Percentiles rank a stretch among this genome's conserved stretches.
phyloP scores from a whole-genome alignment of 2,329 filamentous ascomycete species.

The Monosporascus sp. region DNA sequence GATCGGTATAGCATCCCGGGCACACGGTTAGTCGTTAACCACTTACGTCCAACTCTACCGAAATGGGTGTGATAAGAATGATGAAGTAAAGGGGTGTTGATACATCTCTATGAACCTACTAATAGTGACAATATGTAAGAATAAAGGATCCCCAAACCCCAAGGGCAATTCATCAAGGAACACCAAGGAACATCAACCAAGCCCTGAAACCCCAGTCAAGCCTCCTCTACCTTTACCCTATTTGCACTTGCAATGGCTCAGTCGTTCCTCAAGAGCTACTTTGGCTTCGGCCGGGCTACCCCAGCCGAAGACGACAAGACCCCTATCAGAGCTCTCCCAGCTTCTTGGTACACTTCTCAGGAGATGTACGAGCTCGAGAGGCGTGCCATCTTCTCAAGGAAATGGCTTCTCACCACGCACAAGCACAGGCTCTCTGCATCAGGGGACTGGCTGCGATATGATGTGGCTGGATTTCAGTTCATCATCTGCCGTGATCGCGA shows the following conservation, averaged over 20 bases:
- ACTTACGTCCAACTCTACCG: background rate
- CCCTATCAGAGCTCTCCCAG: conserved; percentile 34
- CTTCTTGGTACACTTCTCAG: conserved; percentile 46
- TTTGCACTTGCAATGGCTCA: conserved; percentile 16
- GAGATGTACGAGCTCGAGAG: conserved; percentile 53
- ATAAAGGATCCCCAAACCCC: background rate
- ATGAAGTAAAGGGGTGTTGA: background rate
- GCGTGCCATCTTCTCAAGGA: conserved; percentile 50
- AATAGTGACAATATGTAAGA: background rate
- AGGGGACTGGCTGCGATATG: conserved; percentile 53
- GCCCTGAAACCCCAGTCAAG: background rate
- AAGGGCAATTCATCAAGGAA: background rate
- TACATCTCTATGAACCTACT: background rate
- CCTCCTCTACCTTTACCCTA: background rate
- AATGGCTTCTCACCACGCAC: conserved; percentile 52
- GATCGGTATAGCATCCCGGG: background rate
- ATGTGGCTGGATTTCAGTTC: conserved; percentile 51
- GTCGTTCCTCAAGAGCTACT: conserved; percentile 28
- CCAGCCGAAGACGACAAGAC: conserved; percentile 2
- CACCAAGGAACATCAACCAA: background rate
- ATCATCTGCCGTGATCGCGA: conserved; percentile 45
- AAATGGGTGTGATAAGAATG: background rate
- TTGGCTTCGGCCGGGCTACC: conserved; percentile 28
- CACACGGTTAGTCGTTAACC: background rate
- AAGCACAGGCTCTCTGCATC: conserved; percentile 4